Evolutionary conservation across 2,329 filamentous ascomycete species (phyloP).

Genomic region (Elsinoe perseae): DNA sequence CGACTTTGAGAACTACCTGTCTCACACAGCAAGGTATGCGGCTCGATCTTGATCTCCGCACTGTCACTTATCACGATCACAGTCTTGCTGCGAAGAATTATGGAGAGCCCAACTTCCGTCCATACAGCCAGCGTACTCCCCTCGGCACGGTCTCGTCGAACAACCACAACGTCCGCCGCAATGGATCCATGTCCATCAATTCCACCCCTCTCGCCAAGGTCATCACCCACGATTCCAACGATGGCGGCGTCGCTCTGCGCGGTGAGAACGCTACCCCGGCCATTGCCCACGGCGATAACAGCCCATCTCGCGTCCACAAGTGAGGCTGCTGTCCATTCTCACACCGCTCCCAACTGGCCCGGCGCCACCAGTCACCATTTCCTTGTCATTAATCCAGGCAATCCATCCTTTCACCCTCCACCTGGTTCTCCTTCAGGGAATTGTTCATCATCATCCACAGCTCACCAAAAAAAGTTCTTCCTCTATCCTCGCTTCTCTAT

Average conservation of each 20-base stretch:
- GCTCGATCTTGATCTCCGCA: background rate
- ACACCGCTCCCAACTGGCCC: background rate
- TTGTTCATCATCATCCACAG: constrained; percentile 1
- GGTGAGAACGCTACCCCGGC: constrained; percentile 11
- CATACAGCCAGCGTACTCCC: constrained; percentile 21
- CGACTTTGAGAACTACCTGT: constrained; percentile 33
- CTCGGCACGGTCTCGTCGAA: constrained; percentile 25
- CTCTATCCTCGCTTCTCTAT: background rate
- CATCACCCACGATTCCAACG: constrained; percentile 10
- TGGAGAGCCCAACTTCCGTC: constrained; percentile 27
- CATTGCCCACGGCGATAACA: constrained; percentile 18
- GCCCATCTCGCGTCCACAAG: constrained; percentile 14
- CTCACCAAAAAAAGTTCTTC: background rate
- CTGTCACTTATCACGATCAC: background rate
- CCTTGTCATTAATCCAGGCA: constrained; percentile 13
- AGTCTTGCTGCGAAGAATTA: constrained; percentile 29
- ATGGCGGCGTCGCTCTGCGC: constrained; percentile 14
- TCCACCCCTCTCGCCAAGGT: constrained; percentile 16
- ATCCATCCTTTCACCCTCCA: constrained; percentile 8
- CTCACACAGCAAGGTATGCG: constrained; percentile 22
- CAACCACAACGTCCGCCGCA: constrained; percentile 22
- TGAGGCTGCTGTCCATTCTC: background rate
- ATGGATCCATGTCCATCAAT: constrained; percentile 16
- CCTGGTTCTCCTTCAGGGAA: background rate
- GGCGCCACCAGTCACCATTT: background rate